Evolutionary conservation across 805 yeast genomes (phyloP), one percentile per base, ranked within the genome.

Genomic region (Saturnispora serradocipensis): DNA sequence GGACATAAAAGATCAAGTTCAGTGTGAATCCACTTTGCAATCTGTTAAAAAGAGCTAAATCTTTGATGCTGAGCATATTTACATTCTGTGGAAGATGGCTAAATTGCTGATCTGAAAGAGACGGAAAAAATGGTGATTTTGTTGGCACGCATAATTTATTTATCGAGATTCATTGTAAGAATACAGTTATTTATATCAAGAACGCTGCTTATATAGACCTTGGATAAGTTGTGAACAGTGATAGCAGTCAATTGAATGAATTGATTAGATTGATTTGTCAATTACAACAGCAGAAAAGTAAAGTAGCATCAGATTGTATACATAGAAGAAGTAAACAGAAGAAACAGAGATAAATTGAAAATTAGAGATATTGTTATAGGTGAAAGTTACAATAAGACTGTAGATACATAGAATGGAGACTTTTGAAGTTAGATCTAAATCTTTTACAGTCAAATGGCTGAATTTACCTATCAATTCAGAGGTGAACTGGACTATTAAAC

Each of bases 371-470:
- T 18, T 20, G 42, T 16, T 38, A 18, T 9, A 18, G 20, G 10
- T 10, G 15, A 6, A 18, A 5, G 20, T 18, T 18, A 28, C 25
- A 46, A 16, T 38, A 36, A 47, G 45, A 46, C 20, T 13, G 7
- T n/a, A 15, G 22, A 30, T 35, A 25, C 10, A 22, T 18, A 40
- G n/a, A 9, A 87, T 89, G 97, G 98, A 91, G 67, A 82, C 89
- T 2, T 77, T 93, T 46, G 97, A 91, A 67, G 81, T 93, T 24
- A 95, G 90, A 60, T 82, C 95, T 47, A 86, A 88, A 66, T 85
- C 93, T 52, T 91, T 87, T 61, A 80, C 89, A 55, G 86, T 90
- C 61, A 88, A 91, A 59, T 93, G 98, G 98, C 81, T 90, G 50
- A 78, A 81, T 55, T 86, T 86, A 6, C 84, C 86, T 0, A 84